Percentiles rank a stretch among this genome's conserved stretches.
Evolutionary conservation across 345 rosid species (phyloP).

Genomic region (Hibiscus trionum): DNA sequence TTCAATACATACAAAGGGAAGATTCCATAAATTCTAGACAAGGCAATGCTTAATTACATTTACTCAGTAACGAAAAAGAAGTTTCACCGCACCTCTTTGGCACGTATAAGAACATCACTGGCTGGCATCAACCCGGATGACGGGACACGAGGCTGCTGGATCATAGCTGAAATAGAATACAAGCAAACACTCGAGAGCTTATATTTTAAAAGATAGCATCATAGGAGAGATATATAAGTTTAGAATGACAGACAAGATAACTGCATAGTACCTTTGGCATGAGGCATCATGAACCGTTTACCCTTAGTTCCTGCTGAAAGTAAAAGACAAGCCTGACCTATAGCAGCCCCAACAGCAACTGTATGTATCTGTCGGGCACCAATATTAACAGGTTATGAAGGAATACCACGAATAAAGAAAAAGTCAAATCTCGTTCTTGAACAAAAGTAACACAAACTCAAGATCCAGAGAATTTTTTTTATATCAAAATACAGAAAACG

Average conservation of each 20-base stretch:
- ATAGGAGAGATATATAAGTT: background rate
- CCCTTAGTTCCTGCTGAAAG: constrained; percentile 84
- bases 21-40: background rate
- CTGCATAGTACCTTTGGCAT: constrained; percentile 61
- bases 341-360: constrained; percentile 67
- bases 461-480: background rate
- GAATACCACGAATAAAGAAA: background rate
- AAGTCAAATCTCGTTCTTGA: background rate
- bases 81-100: constrained; percentile 59
- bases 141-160: constrained; percentile 81
- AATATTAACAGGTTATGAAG: background rate
- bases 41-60: constrained; percentile 4
- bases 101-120: constrained; percentile 74
- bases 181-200: constrained; percentile 5
- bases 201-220: background rate
- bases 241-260: background rate
- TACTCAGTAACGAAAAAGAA: background rate
- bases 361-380: constrained; percentile 55
- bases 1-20: too few species aligned
- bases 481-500: background rate
- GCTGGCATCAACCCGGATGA: constrained; percentile 85
- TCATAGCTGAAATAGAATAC: constrained; percentile 54
- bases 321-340: constrained; percentile 73
- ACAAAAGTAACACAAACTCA: background rate
- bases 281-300: constrained; percentile 81